Conservation (phyloP, 352 stramenopile species). For the Bremia lactucae region DNA sequence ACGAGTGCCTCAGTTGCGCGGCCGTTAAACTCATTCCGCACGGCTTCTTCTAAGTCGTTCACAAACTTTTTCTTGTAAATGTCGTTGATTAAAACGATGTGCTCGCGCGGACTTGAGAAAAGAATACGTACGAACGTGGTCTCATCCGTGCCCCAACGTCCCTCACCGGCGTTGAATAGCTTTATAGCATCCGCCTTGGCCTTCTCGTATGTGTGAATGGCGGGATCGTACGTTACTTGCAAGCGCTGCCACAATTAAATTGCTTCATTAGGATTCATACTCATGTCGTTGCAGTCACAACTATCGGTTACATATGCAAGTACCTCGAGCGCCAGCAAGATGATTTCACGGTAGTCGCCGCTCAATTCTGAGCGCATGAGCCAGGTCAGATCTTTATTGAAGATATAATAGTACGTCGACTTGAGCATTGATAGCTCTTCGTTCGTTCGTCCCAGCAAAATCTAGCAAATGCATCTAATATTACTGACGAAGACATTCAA, state of each 20-base stretch:
- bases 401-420: slow-evolving; percentile 66
- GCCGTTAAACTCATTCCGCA: slow-evolving; percentile 58
- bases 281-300: too few relatives aligned
- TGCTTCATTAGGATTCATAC: too few relatives aligned
- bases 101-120: slow-evolving; percentile 45
- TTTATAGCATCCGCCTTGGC: slow-evolving; percentile 45
- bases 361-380: slow-evolving; percentile 51
- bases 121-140: slow-evolving; percentile 49
- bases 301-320: too few relatives aligned
- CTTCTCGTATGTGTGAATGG: slow-evolving; percentile 44
- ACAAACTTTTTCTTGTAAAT: slow-evolving; percentile 63
- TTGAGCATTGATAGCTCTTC: slow-evolving; percentile 66
- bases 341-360: slow-evolving; percentile 60
- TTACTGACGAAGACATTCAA: not conserved
- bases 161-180: slow-evolving; percentile 61
- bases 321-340: slow-evolving; percentile 51
- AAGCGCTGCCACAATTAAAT: slow-evolving; percentile 11
- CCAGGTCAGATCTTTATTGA: slow-evolving; percentile 58
- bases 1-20: slow-evolving; percentile 47
- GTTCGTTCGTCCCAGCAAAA: slow-evolving; percentile 59
- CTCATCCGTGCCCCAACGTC: slow-evolving; percentile 68
- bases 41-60: slow-evolving; percentile 39
- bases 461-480: slow-evolving; percentile 14
- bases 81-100: slow-evolving; percentile 47
- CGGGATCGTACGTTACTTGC: slow-evolving; percentile 33